phyloP scores from a whole-genome alignment of 306 rosid genomes.

The peach (Prunus persica) region Prunus_persica_NCBIv2 NC_034010.1:28589501-28590000 shows the following conservation, averaged over 20 bases:
- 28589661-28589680: not conserved
- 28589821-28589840: too few species aligned
- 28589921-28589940: not conserved
- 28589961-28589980: not conserved
- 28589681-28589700: slow-evolving; percentile 2
- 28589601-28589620: slow-evolving; percentile 5
- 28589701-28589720: not conserved
- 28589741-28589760: too few species aligned
- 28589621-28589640: not conserved
- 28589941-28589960: too few species aligned
- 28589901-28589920: too few species aligned
- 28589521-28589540: slow-evolving; percentile 2
- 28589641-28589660: not conserved
- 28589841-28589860: too few species aligned
- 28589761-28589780: not conserved
- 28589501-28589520: slow-evolving; percentile 4
- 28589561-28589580: not conserved
- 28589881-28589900: too few species aligned
- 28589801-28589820: not conserved
- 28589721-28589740: not conserved
- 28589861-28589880: too few species aligned
- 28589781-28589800: not conserved
- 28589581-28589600: not conserved
- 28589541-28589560: slow-evolving; percentile 7
- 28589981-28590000: not conserved